Evolutionary conservation across 306 rosid species (phyloP).

Genomic region (Adenanthera pavonina): DNA sequence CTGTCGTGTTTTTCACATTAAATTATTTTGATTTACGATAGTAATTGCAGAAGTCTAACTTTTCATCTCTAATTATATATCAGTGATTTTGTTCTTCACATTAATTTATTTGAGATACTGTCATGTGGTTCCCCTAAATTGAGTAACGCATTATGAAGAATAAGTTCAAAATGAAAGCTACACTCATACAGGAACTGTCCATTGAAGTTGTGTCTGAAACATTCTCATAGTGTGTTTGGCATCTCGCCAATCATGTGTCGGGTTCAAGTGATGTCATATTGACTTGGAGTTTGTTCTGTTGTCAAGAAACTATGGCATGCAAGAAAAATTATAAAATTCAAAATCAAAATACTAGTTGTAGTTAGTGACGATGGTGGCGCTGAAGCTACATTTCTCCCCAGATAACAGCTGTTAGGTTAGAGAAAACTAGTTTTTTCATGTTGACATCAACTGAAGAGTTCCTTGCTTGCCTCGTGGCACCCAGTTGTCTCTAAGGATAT

Average conservation of each 20-base stretch:
- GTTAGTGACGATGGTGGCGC: background rate
- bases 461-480: too few relatives aligned
- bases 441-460: too few relatives aligned
- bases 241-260: background rate
- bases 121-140: background rate
- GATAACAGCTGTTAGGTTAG: background rate
- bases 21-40: background rate
- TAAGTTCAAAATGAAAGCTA: background rate
- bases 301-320: background rate
- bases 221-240: background rate
- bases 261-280: background rate
- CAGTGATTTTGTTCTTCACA: constrained; percentile 21
- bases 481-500: too few relatives aligned
- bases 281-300: background rate
- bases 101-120: background rate
- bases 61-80: background rate
- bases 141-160: background rate
- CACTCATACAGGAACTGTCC: background rate
- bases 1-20: too few relatives aligned
- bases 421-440: too few relatives aligned
- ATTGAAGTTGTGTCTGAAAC: background rate
- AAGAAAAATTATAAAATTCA: background rate
- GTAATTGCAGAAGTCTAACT: background rate
- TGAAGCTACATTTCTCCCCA: background rate
- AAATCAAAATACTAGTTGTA: background rate